Percentiles rank a stretch among this genome's conserved stretches.
Evolutionary conservation across 2,329 filamentous ascomycete species (phyloP).

Genomic region (Xylaria sp.): DNA sequence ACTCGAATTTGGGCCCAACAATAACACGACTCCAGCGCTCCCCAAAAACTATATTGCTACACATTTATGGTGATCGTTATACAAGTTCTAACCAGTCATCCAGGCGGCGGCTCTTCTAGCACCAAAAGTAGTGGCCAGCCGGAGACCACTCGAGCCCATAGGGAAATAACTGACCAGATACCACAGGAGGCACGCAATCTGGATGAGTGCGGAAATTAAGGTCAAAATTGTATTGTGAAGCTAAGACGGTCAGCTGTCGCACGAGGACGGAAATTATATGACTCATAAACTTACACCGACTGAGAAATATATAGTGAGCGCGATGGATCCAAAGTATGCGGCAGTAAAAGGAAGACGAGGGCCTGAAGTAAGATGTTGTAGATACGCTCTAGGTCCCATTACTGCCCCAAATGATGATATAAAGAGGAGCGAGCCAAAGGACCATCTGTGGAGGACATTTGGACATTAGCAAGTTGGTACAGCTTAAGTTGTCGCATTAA

Average conservation of each 20-base stretch:
- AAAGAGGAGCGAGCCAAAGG: conserved; percentile 90
- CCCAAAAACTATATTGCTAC: conserved; percentile 23
- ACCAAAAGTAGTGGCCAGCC: conserved; percentile 87
- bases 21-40: conserved; percentile 16
- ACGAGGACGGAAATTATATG: neutral
- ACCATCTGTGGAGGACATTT: conserved; percentile 74
- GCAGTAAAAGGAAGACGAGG: conserved; percentile 90
- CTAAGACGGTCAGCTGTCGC: conserved; percentile 58
- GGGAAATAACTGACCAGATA: conserved; percentile 98
- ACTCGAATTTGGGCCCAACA: neutral
- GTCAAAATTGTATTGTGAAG: conserved; percentile 87
- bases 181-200: conserved; percentile 86
- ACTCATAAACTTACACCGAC: conserved; percentile 76
- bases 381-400: conserved; percentile 88
- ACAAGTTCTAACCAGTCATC: conserved; percentile 75
- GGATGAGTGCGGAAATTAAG: conserved; percentile 82
- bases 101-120: conserved; percentile 85
- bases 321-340: conserved; percentile 94
- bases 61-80: conserved; percentile 31
- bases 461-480: conserved; percentile 46
- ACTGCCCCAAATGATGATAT: conserved; percentile 91
- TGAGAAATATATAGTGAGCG: conserved; percentile 89
- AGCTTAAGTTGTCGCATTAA: neutral
- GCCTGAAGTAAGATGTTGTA: conserved; percentile 84
- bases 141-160: conserved; percentile 90